These are phyloP conservation scores for Wickerhamiella australiensis DNA, from an alignment of 805 yeast species.

Conservation along the genomic window DNA sequence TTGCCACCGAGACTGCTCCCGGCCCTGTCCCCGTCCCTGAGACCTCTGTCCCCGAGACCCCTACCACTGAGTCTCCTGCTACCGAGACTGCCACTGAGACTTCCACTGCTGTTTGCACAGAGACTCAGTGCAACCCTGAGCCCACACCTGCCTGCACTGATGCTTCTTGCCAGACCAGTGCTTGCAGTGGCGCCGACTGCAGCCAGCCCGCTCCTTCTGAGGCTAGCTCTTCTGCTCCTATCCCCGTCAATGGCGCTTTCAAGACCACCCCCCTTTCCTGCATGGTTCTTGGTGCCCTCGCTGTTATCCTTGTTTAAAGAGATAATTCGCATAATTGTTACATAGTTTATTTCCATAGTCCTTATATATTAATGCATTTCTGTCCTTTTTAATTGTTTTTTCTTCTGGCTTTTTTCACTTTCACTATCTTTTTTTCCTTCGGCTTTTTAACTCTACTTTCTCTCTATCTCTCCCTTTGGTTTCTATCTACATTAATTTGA, in stretches of 20 bases:
- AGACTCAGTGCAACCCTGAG: not conserved
- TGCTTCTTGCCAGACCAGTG: too few species aligned
- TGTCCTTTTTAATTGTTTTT: not conserved
- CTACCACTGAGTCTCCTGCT: not conserved
- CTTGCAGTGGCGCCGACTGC: not conserved
- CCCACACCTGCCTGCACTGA: not conserved
- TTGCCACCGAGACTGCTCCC: not conserved
- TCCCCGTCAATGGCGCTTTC: constrained; percentile 7
- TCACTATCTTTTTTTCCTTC: not conserved
- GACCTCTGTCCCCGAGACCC: not conserved
- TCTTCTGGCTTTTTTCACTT: not conserved
- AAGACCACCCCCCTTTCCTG: constrained; percentile 5
- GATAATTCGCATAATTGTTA: not conserved
- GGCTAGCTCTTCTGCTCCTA: not conserved
- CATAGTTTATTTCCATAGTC: constrained; percentile 1
- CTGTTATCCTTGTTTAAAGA: not conserved
- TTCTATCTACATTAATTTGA: not conserved
- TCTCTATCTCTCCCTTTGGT: not conserved
- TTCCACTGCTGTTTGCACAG: constrained; percentile 1
- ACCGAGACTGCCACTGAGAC: not conserved
- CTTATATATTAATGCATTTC: constrained; percentile 4
- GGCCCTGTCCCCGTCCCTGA: constrained; percentile 1
- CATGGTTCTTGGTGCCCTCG: constrained; percentile 1
- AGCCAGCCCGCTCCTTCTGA: not conserved
- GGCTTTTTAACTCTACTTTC: not conserved